Evolutionary conservation across 192 early-diverging fungal species (phyloP).

Genomic region (Mortierella alpina): DNA sequence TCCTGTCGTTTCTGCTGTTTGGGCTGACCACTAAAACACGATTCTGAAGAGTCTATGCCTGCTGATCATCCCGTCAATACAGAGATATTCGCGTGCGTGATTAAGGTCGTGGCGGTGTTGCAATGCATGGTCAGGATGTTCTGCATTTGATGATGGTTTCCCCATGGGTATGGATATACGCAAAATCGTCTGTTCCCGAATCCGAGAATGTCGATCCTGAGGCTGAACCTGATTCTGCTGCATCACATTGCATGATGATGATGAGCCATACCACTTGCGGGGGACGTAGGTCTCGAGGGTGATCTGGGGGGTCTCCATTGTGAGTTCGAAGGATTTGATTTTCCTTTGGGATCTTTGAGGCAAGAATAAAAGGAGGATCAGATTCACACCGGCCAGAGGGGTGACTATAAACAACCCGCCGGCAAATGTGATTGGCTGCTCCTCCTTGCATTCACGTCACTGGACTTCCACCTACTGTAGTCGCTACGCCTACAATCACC

Average conservation of each 20-base stretch:
- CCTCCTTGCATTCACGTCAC: too few relatives aligned
- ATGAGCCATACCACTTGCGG: slow-evolving; percentile 51
- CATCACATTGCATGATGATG: not conserved
- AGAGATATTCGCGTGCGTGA: too few relatives aligned
- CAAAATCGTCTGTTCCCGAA: too few relatives aligned
- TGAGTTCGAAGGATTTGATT: slow-evolving; percentile 24
- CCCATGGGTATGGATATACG: slow-evolving; percentile 11
- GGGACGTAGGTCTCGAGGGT: slow-evolving; percentile 56
- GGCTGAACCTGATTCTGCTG: not conserved
- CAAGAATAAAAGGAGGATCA: slow-evolving; percentile 49
- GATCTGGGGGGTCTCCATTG: slow-evolving; percentile 53
- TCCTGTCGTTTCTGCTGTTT: too few relatives aligned
- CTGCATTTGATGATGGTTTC: slow-evolving; percentile 39
- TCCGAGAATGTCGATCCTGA: not conserved
- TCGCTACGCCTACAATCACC: too few relatives aligned
- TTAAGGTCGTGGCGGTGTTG: too few relatives aligned
- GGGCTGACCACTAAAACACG: too few relatives aligned
- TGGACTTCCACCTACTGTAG: too few relatives aligned
- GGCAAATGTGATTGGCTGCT: slow-evolving; percentile 3
- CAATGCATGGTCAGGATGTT: not conserved
- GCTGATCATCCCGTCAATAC: too few relatives aligned
- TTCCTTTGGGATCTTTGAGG: slow-evolving; percentile 53
- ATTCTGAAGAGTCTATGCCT: too few relatives aligned
- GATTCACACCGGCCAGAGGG: slow-evolving; percentile 1
- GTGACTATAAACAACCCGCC: not conserved